Evolutionary conservation across 805 yeast genomes (phyloP), one percentile per base, ranked within the genome.

Genomic region (Candida ovalis): DNA sequence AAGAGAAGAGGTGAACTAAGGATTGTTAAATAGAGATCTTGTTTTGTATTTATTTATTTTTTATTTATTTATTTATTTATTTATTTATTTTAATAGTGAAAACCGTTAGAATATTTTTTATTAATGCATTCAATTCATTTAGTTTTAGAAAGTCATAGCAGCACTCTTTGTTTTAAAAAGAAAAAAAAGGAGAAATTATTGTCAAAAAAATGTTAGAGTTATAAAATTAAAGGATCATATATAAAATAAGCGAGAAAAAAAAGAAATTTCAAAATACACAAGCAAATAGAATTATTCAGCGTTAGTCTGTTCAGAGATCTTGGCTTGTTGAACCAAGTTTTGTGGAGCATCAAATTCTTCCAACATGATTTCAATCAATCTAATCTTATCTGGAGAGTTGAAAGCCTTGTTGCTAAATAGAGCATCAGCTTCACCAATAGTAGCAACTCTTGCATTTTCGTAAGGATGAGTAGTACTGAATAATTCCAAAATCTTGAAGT

Each of bases 1-100:
- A 89, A 88, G 68, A 76, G 96, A 60, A 77, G 77, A 48, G 96
- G 96, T 12, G 74, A 76, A 52, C 60, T 80, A 46, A 61, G 62
- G 46, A 54, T 61, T 18, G 48, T 56, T 9, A 55, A 53, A 41
- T 62, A 48, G 41, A n/a, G 21, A n/a, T n/a, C n/a, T 25, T 35
- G 12, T 32, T 7, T 15, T 10, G 3, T 35, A 5, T 35, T 17
- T 18, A 18, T 6, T 7, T 18, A 35, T 18, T 18, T 17, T 18
- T n/a, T 5, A 18, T 35, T 3, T 5, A n/a, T 5, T 35, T 17
- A 17, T n/a, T 35, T 32, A 32, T 32, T n/a, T 5, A 30, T 7
- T 7, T 30, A 30, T 7, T 30, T 6, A 4, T 25, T 7, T 7
- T 25, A 10, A 25, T 25, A 25, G 28, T 7, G 28, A 25, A 25